Conservation (phyloP, 805 yeast species). For the Zygoascus flipseniorum region DNA sequence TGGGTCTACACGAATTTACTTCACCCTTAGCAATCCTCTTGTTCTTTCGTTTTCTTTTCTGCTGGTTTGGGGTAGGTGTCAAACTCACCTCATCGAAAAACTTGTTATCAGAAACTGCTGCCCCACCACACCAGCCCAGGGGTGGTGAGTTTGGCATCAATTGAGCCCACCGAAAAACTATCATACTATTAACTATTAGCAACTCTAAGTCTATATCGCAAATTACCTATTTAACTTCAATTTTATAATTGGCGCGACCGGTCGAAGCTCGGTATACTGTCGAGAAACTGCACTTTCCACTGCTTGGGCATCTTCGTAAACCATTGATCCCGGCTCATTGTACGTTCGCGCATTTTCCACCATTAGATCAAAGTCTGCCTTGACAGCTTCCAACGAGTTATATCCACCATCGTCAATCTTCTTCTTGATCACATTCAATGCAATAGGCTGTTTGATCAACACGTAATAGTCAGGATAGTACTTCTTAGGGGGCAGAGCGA, state of each 20-base stretch:
- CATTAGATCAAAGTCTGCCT: conserved; percentile 47
- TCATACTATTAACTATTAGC: neutral
- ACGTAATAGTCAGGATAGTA: conserved; percentile 80
- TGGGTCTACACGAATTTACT: no score
- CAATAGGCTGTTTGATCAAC: conserved; percentile 51
- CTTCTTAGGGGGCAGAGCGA: conserved; percentile 61
- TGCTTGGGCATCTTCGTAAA: conserved; percentile 47
- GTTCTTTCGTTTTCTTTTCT: no score
- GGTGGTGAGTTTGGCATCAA: neutral
- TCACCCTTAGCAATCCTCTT: no score
- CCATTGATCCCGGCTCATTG: conserved; percentile 60
- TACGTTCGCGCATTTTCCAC: conserved; percentile 58
- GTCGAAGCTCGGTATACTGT: neutral
- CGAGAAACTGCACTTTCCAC: conserved; percentile 5
- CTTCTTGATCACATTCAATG: conserved; percentile 45
- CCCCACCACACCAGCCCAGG: no score
- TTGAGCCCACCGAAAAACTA: neutral
- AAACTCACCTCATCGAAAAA: neutral
- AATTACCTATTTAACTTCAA: neutral
- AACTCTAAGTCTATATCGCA: neutral
- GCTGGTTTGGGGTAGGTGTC: neutral
- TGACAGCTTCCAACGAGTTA: conserved; percentile 37
- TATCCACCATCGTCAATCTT: conserved; percentile 34
- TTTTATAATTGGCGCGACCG: neutral
- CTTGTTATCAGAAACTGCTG: no score